A percentile compares a stretch with the other conserved stretches of the same genome.
phyloP scores from a whole-genome alignment of 176 grass and related monocot species.

The Hordeum marinum region DNA sequence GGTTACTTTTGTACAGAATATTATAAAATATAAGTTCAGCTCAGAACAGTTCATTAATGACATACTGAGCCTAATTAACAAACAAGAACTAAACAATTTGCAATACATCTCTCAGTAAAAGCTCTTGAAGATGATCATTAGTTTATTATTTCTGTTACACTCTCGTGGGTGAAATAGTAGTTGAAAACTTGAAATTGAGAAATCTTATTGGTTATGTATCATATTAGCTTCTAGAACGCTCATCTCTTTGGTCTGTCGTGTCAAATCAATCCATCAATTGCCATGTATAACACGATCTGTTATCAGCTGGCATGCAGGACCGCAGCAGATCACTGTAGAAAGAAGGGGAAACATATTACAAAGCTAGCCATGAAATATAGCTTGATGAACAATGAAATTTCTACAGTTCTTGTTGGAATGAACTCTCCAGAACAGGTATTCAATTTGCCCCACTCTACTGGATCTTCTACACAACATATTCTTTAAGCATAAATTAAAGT shows the following conservation, averaged over 20 bases:
- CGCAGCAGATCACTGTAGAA: conserved; percentile 67
- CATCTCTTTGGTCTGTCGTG: background rate
- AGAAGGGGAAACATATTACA: conserved; percentile 55
- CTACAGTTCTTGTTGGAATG: conserved; percentile 87
- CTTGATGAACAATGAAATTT: conserved; percentile 82
- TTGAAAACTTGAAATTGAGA: background rate
- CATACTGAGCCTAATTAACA: background rate
- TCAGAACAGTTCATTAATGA: background rate
- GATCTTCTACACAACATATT: background rate
- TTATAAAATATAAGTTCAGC: background rate
- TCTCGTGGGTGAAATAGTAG: background rate
- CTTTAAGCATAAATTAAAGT: background rate
- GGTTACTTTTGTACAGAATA: background rate
- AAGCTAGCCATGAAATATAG: conserved; percentile 89
- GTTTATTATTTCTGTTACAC: background rate
- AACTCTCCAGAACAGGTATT: conserved; percentile 74
- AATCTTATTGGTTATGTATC: background rate
- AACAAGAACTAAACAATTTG: background rate
- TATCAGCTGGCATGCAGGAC: conserved; percentile 71
- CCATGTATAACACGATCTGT: conserved; percentile 13
- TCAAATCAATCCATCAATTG: background rate
- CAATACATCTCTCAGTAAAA: background rate
- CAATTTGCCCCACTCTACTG: background rate
- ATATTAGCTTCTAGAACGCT: background rate
- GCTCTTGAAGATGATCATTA: background rate